phyloP scores from a whole-genome alignment of 2,329 filamentous ascomycete genomes.

The Hysterium pulicare region DNA sequence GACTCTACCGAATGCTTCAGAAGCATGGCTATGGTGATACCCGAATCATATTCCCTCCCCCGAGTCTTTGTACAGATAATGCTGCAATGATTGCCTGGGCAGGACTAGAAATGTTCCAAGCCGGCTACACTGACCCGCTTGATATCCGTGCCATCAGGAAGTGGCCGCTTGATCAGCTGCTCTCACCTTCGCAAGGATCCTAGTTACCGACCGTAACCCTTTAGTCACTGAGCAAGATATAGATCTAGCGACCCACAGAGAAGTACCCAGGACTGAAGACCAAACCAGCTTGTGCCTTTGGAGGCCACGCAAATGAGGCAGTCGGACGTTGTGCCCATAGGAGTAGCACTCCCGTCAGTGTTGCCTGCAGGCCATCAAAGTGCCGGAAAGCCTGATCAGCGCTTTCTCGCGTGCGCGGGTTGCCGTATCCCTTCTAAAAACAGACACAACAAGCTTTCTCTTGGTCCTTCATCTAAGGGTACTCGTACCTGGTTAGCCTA shows the following conservation, averaged over 20 bases:
- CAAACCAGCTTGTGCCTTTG: not conserved
- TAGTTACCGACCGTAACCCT: not conserved
- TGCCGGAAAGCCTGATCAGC: too few relatives aligned
- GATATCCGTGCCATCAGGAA: conserved; percentile 33
- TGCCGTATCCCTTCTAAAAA: too few relatives aligned
- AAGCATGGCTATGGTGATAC: conserved; percentile 63
- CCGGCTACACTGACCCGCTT: conserved; percentile 52
- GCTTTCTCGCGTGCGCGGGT: too few relatives aligned
- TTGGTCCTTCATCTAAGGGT: too few relatives aligned
- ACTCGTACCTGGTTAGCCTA: too few relatives aligned
- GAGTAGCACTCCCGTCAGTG: too few relatives aligned
- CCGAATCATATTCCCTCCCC: conserved; percentile 69
- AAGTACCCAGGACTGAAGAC: not conserved
- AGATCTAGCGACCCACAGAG: conserved; percentile 7
- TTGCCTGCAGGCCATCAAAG: too few relatives aligned
- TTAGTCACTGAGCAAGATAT: not conserved
- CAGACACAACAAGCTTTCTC: too few relatives aligned
- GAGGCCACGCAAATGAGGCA: too few relatives aligned
- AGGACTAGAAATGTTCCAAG: conserved; percentile 85
- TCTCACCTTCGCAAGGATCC: conserved; percentile 19
- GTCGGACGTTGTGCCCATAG: too few relatives aligned
- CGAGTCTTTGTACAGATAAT: conserved; percentile 83
- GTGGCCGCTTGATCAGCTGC: conserved; percentile 34
- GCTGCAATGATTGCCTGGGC: conserved; percentile 97
- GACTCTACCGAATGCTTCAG: conserved; percentile 56